Evolutionary conservation across 331 rosid species (phyloP), one percentile per base, ranked within the genome.

Genomic region (Cydonia oblonga): DNA sequence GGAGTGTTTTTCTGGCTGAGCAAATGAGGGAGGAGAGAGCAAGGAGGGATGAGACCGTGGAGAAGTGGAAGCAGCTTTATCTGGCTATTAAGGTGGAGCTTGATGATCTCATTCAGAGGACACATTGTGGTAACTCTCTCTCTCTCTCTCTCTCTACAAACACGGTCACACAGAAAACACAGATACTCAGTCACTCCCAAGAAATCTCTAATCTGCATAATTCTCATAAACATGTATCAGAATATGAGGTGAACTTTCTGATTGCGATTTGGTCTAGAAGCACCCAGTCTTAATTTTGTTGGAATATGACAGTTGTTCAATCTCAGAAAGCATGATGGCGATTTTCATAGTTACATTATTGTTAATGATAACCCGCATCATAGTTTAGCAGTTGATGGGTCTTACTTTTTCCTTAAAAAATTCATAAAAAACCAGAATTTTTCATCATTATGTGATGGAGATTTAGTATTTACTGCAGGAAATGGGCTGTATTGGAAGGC

Each of bases 1-100:
- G 88, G 77, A 14, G 81, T 71, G 88, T 7, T 49, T 54, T 80
- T 18, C 64, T 91, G 82, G 81, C 87, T 75, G 88, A 91, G 74
- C 87, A 86, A 44, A 86, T 91, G 86, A 84, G 80, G 84, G 88
- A 89, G 68, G 97, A 91, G 58, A 88, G 93, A 79, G 86, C 85
- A 3, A 79, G 87, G 6, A 76, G 98, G 65, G 97, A 93, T 83
- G 96, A 86, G 75, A 89, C 98, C 69, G 86, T 91, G 29, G 96
- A 91, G 77, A 95, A 87, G 44, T 95, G 99, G 99, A 95, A 95
- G 81, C 97, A 95, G 73, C 96, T 95, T 9, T 95, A 95, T 79
- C 86, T 88, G 69, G 92, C 90, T n/a, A 95, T 95, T 33, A 95
- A 91, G 87, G 69, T 68, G 73, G 99, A 95, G 75, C 95, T 95